Evolutionary conservation across 768 basidiomycete species (phyloP), one percentile per base, ranked within the genome.

Genomic region (Mrakia gelida): DNA sequence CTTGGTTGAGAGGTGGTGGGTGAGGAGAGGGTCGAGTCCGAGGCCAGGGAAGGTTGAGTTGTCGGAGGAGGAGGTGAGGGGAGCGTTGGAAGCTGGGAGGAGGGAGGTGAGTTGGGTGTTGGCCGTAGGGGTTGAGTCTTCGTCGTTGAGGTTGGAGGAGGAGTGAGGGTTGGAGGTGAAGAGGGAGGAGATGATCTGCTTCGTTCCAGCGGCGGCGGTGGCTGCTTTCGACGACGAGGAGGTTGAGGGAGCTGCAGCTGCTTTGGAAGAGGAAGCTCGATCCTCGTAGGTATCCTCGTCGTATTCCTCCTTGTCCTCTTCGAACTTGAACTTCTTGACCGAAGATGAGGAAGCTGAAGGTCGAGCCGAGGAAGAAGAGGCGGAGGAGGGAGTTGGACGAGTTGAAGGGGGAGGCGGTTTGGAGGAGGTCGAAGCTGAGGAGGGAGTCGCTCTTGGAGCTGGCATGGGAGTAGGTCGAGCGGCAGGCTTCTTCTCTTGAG

Each of bases 21-120:
- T 88, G 32, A 98, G 86, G 63, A 96, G 87, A 1, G 92, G 90
- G 83, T 94, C 88, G 18, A 98, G 89, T 26, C 94, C 94, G 23
- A 98, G 87, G 0, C 91, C 93, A 45, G 87, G 82, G 83, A 98
- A 96, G 1, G 90, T 90, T 0, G 93, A 68, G 18, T 28, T 67
- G 52, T 68, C 56, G 41, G 77, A 59, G 28, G 63, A 67, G 28
- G 75, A 92, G 0, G 91, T 89, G 13, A 83, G 76, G 4, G 83
- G 83, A 10, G 83, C 84, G 71, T 84, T 84, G n/a, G 82, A 82
- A 1, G 83, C 34, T 59, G 78, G 49, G 63, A 79, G 38, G 80
- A 79, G 65, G 41, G 76, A 77, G 18, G 59, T 77, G 43, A 54
- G 59, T n/a, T 61, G 41, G 21, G 34, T 26, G 65, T n/a, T 52